These are phyloP conservation scores for Aureobasidium sp. DNA, from an alignment of 2,329 filamentous ascomycete genomes.

Conservation along the genomic window DNA sequence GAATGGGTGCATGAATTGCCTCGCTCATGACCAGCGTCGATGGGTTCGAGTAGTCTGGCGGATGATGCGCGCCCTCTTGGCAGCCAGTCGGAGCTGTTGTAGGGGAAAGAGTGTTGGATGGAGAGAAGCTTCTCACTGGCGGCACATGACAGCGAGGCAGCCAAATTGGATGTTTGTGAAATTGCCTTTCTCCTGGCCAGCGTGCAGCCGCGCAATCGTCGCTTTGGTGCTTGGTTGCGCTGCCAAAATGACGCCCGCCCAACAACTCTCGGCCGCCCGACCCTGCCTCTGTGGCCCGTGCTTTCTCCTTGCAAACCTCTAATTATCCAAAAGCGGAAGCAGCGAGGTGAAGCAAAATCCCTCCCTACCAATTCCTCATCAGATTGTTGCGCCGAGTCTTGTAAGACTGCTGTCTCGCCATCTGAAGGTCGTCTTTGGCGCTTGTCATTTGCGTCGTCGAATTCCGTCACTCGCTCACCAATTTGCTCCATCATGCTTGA, in stretches of 20 bases:
- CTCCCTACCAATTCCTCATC: too few relatives aligned
- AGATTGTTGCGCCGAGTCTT: too few relatives aligned
- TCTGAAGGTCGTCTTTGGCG: neutral
- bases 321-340: slow-evolving; percentile 7
- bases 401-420: neutral
- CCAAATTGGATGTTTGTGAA: slow-evolving; percentile 3
- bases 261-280: neutral
- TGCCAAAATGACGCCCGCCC: neutral
- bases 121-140: neutral
- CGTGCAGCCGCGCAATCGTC: slow-evolving; percentile 8
- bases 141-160: neutral
- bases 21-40: slow-evolving; percentile 17
- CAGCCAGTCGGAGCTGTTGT: neutral
- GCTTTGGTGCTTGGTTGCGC: neutral
- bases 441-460: neutral
- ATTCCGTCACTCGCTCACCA: neutral
- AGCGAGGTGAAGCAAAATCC: neutral
- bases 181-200: slow-evolving; percentile 12
- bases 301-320: slow-evolving; percentile 1
- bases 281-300: slow-evolving; percentile 8
- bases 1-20: slow-evolving; percentile 84
- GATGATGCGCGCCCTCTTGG: slow-evolving; percentile 15
- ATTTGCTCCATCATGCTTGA: neutral
- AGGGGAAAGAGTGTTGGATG: neutral
- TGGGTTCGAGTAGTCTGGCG: neutral